Base-by-base conservation (phyloP, 2,329 filamentous ascomycete genomes). In the Beauveria caledonica region DNA sequence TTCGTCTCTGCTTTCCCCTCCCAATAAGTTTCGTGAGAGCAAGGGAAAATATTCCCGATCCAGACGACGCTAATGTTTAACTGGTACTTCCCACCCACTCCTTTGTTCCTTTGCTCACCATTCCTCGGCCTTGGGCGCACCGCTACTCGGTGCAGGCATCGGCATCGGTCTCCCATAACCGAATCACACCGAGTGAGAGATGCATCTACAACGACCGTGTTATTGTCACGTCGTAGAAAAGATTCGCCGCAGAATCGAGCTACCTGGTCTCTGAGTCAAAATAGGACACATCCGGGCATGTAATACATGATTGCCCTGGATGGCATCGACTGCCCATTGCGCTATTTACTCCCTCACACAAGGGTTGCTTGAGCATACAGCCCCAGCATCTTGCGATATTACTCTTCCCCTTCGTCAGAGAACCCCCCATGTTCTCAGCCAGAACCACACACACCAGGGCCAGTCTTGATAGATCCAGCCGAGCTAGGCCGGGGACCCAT, bases 131-230 rank as follows among this genome's bases (percentile, higher is more conserved):
- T 17, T 51, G 33, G 45, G 33, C 46, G 17, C 27, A 42, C 36
- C 46, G 25, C 17, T 27, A 7, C 25, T 44, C 46, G 25, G 23
- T 19, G 29, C 48, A 51, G 39, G 45, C 36, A 42, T 59, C 48
- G 49, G 49, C 57, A 59, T 52, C 44, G 49, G 21, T 27, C 49
- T 52, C 15, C 9, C 57, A 46, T 59, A 53, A 53, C 57, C 57
- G 57, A 59, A 46, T 53, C 57, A 39, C 49, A 40, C 57, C 57
- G 57, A 59, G 49, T 52, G 48, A 10, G 27, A 59, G 39, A 46
- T 52, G 49, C 49, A 46, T 58, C 56, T 58, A 51, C 39, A 48
- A 39, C n/a, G 25, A 17, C n/a, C 44, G 10, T 49, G 29, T 21
- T 23, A 51, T 33, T 44, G 15, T 6, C 9, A 9, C n/a, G 9